These are phyloP conservation scores for Amphicarpaea edgeworthii DNA, from an alignment of 306 rosid species.

Conservation along the genomic window DNA sequence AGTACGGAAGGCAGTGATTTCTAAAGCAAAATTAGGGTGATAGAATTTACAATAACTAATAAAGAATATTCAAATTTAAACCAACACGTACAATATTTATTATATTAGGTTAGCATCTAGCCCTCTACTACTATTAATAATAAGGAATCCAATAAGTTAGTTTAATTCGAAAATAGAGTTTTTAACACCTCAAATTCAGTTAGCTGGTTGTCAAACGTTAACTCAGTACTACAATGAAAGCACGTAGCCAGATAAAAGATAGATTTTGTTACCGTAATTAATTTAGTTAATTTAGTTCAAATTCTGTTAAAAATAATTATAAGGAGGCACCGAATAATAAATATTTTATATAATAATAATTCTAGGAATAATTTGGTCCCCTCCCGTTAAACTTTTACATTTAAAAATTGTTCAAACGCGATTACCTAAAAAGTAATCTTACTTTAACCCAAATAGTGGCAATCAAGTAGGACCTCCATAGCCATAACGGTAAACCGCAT, in stretches of 20 bases:
- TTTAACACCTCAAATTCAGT: background rate
- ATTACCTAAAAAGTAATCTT: background rate
- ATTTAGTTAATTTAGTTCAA: background rate
- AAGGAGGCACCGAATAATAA: background rate
- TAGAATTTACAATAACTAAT: background rate
- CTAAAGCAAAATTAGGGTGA: background rate
- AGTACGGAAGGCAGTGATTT: background rate
- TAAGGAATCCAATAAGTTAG: background rate
- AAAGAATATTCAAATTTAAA: constrained; percentile 3
- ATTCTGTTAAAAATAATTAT: background rate
- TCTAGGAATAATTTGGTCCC: constrained; percentile 28
- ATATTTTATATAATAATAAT: background rate
- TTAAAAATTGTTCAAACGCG: background rate
- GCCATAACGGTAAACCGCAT: too few relatives aligned
- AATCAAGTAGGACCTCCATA: constrained; percentile 21
- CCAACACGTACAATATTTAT: background rate
- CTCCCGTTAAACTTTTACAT: background rate
- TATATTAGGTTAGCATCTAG: background rate
- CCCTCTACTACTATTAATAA: background rate
- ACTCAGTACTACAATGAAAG: background rate
- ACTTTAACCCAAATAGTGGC: constrained; percentile 41
- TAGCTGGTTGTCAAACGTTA: background rate
- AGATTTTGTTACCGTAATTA: too few relatives aligned
- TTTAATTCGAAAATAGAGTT: background rate
- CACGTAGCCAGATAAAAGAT: background rate